Conservation (phyloP, 331 rosid species). For the Erythrophleum ivorense region DNA sequence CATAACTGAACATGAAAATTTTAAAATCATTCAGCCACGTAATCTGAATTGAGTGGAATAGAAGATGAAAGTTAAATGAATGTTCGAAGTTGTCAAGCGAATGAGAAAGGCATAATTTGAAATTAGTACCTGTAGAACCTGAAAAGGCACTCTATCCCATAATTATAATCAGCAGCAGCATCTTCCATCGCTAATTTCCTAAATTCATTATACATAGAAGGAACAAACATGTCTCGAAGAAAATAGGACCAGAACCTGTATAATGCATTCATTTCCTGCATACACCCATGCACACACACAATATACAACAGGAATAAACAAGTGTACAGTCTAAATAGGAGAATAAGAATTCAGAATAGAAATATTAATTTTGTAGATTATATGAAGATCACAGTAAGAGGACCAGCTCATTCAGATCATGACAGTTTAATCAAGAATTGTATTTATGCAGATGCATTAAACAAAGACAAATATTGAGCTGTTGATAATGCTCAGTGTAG, state of each 20-base stretch:
- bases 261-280: slow-evolving; percentile 97
- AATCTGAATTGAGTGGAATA: neutral
- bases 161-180: slow-evolving; percentile 85
- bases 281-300: slow-evolving; percentile 18
- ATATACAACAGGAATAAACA: slow-evolving; percentile 8
- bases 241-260: slow-evolving; percentile 93
- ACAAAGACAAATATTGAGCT: too few relatives aligned
- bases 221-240: slow-evolving; percentile 76
- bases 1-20: neutral
- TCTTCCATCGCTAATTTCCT: slow-evolving; percentile 87
- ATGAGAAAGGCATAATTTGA: slow-evolving; percentile 14
- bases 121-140: slow-evolving; percentile 84
- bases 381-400: neutral
- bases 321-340: slow-evolving; percentile 22
- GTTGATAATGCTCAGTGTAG: neutral
- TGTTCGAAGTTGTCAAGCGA: slow-evolving; percentile 27
- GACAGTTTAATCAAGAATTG: neutral
- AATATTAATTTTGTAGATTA: slow-evolving; percentile 18
- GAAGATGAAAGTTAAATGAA: slow-evolving; percentile 27
- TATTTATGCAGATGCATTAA: neutral
- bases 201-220: slow-evolving; percentile 86
- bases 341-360: neutral
- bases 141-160: slow-evolving; percentile 97
- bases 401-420: neutral
- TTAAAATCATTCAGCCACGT: slow-evolving; percentile 1